Evolutionary conservation across 768 basidiomycete species (phyloP).

Genomic region (Solioccasus polychromus): DNA sequence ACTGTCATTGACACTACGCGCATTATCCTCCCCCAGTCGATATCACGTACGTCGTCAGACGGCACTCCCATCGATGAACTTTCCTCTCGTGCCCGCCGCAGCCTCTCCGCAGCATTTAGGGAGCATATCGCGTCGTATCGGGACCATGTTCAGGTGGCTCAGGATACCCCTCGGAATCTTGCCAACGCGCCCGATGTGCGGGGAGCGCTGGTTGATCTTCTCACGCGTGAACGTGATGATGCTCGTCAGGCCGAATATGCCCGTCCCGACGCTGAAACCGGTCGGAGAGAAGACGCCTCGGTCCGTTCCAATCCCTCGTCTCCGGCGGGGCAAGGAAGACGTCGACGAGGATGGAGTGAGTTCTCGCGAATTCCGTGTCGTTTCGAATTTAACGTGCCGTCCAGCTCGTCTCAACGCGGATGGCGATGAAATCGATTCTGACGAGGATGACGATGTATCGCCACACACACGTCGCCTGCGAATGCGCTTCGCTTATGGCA

Average conservation of each 20-base stretch:
- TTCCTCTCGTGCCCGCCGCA: slow-evolving; percentile 12
- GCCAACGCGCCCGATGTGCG: slow-evolving; percentile 24
- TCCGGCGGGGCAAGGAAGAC: slow-evolving; percentile 21
- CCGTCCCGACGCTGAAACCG: slow-evolving; percentile 3
- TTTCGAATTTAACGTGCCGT: slow-evolving; percentile 7
- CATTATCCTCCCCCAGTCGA: slow-evolving; percentile 16
- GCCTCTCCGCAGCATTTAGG: slow-evolving; percentile 21
- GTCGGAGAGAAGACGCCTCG: slow-evolving; percentile 9
- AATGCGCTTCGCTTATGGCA: slow-evolving; percentile 30
- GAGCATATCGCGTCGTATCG: slow-evolving; percentile 18
- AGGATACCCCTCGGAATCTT: slow-evolving; percentile 20
- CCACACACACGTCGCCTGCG: slow-evolving; percentile 53
- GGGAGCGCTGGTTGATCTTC: slow-evolving; percentile 21
- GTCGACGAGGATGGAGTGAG: slow-evolving; percentile 35
- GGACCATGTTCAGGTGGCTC: slow-evolving; percentile 12
- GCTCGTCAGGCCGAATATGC: slow-evolving; percentile 9
- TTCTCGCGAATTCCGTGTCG: neutral
- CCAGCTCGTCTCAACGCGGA: slow-evolving; percentile 44
- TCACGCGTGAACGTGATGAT: slow-evolving; percentile 25
- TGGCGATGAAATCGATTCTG: slow-evolving; percentile 61
- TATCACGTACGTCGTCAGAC: slow-evolving; percentile 26
- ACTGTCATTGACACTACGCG: slow-evolving; percentile 19
- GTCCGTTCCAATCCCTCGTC: slow-evolving; percentile 9
- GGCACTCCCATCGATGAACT: slow-evolving; percentile 19
- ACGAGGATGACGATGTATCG: slow-evolving; percentile 51